Percentiles rank a stretch among this genome's conserved stretches.
Conservation (phyloP, 73 alveolate species). For the Paramecium bursaria region DNA sequence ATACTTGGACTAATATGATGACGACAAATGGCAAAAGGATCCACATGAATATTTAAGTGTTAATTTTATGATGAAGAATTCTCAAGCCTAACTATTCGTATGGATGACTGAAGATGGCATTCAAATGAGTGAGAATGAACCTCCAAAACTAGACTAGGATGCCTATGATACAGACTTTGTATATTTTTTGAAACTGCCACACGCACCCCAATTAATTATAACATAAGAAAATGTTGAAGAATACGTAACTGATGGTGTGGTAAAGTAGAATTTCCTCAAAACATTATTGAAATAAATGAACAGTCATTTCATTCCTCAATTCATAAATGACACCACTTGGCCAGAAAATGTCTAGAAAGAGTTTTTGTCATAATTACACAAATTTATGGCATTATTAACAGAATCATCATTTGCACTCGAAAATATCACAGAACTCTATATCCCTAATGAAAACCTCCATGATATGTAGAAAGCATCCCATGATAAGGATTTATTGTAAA, state of each 20-base stretch:
- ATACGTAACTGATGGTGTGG: conserved; percentile 84
- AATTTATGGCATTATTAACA: conserved; percentile 95
- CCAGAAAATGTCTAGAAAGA: conserved; percentile 99
- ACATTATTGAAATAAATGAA: conserved; percentile 95
- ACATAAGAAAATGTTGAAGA: conserved; percentile 81
- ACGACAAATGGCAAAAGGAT: conserved; percentile 33
- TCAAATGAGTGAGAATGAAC: conserved; percentile 66
- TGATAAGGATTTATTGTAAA: conserved; percentile 96
- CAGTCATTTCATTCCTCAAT: conserved; percentile 86
- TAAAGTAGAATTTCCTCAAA: conserved; percentile 91
- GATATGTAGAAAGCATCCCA: conserved; percentile 96
- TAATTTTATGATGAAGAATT: conserved; percentile 41
- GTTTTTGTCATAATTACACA: conserved; percentile 96
- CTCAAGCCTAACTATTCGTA: conserved; percentile 6
- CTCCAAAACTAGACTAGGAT: conserved; percentile 76
- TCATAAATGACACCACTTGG: conserved; percentile 91
- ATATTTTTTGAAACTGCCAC: conserved; percentile 90
- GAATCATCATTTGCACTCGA: conserved; percentile 92
- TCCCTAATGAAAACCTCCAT: conserved; percentile 96
- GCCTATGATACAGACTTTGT: conserved; percentile 83
- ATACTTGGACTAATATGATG: conserved; percentile 46
- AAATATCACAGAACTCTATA: conserved; percentile 94
- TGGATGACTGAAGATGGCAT: conserved; percentile 74
- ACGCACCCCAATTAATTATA: conserved; percentile 83
- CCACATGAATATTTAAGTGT: conserved; percentile 33